Evolutionary conservation across 1,284 basidiomycete genomes (phyloP).

Genomic region (Cutaneotrichosporon sp.): DNA sequence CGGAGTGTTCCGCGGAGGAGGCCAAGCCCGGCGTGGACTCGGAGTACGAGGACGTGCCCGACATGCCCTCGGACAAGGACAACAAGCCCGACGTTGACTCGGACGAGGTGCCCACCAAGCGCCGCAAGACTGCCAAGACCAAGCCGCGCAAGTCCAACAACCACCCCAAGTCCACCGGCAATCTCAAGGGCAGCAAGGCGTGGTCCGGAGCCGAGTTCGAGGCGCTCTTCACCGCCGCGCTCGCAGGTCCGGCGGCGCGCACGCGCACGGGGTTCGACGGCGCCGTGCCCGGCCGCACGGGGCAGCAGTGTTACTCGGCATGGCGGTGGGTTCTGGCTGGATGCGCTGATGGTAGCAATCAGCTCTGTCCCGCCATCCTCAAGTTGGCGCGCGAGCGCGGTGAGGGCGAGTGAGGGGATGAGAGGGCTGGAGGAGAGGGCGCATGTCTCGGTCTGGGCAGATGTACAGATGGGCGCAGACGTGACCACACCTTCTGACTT

Average conservation of each 20-base stretch:
- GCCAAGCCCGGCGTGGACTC: background rate
- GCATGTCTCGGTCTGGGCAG: no score
- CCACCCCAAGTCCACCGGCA: no score
- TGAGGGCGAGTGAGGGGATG: no score
- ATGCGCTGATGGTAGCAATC: background rate
- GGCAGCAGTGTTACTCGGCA: background rate
- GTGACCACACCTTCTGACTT: no score
- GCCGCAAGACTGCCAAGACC: background rate
- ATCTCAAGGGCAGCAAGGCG: background rate
- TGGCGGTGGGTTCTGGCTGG: background rate
- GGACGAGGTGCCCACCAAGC: background rate
- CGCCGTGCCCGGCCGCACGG: background rate
- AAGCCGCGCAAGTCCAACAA: constrained; percentile 23
- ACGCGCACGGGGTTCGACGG: background rate
- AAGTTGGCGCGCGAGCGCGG: background rate
- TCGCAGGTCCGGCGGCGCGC: no score
- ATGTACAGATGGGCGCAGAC: no score
- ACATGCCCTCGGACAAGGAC: background rate
- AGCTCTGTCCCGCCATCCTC: background rate
- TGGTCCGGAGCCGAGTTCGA: constrained; percentile 3
- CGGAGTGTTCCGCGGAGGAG: no score
- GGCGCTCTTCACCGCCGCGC: background rate
- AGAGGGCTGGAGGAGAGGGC: no score
- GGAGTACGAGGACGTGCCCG: background rate
- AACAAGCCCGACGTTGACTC: background rate